phyloP scores from a whole-genome alignment of 768 basidiomycete genomes.

The Mycena indigotica region DNA sequence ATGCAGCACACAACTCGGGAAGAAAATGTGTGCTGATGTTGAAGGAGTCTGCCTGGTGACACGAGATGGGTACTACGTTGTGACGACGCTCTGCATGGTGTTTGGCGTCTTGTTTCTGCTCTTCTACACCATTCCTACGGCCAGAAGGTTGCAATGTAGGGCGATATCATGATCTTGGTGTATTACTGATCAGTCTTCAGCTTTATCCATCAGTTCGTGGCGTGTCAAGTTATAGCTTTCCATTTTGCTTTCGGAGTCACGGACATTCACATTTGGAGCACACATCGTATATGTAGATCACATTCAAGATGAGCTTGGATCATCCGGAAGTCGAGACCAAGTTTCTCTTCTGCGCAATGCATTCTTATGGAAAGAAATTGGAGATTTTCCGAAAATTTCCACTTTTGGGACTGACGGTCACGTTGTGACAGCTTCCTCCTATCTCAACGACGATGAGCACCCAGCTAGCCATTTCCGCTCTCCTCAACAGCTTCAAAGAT shows the following conservation, averaged over 20 bases:
- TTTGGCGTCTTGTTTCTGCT: slow-evolving; percentile 75
- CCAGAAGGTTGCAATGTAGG: slow-evolving; percentile 83
- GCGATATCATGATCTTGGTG: background rate
- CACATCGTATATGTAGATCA: background rate
- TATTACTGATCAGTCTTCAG: background rate
- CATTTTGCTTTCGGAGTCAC: background rate
- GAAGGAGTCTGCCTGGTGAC: slow-evolving; percentile 81
- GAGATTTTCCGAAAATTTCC: too few relatives aligned
- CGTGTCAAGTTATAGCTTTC: background rate
- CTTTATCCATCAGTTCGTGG: background rate
- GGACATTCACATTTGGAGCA: background rate
- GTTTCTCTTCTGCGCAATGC: too few relatives aligned
- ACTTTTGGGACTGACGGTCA: too few relatives aligned
- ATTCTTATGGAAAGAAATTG: too few relatives aligned
- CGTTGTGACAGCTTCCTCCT: too few relatives aligned
- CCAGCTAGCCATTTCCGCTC: too few relatives aligned
- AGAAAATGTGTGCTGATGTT: slow-evolving; percentile 70
- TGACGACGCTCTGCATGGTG: slow-evolving; percentile 72
- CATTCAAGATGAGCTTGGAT: background rate
- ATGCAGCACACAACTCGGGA: slow-evolving; percentile 91
- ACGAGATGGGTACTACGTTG: slow-evolving; percentile 89
- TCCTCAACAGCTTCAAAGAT: background rate
- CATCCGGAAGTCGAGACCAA: too few relatives aligned
- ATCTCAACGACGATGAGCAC: too few relatives aligned
- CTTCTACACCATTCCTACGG: slow-evolving; percentile 80